Evolutionary conservation across 176 grass and related monocot genomes (phyloP).

Genomic region (Themeda triandra): DNA sequence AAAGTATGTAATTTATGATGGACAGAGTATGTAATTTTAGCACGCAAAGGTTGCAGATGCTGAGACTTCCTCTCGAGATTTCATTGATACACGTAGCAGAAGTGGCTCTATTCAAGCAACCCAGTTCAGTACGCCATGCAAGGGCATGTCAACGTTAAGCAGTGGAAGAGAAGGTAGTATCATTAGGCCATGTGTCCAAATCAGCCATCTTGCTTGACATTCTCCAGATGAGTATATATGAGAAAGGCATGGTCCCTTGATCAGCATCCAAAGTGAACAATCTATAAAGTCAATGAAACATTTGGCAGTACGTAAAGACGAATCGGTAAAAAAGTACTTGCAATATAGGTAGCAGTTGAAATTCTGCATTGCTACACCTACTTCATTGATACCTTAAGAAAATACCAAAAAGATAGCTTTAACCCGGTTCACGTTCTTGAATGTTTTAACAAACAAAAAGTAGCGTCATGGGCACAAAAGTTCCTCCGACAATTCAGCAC

Average conservation of each 20-base stretch:
- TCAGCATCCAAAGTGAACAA: not conserved
- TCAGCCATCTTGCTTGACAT: constrained; percentile 19
- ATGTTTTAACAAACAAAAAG: not conserved
- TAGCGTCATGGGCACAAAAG: not conserved
- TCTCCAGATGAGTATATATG: constrained; percentile 32
- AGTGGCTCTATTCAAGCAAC: constrained; percentile 7
- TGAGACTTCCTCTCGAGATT: not conserved
- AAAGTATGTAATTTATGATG: not conserved
- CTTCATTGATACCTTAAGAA: too few species aligned
- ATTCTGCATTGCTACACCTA: too few species aligned
- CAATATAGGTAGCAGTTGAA: not conserved
- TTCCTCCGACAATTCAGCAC: not conserved
- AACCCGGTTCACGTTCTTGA: too few species aligned
- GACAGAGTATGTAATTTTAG: not conserved
- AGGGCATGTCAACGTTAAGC: not conserved
- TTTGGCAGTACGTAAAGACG: not conserved
- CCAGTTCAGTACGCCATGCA: too few species aligned
- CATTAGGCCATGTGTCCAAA: constrained; percentile 12
- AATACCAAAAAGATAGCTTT: too few species aligned
- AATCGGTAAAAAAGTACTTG: not conserved
- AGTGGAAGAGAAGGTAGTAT: constrained; percentile 7
- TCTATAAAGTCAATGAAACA: not conserved
- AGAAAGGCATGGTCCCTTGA: not conserved
- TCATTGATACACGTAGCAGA: not conserved
- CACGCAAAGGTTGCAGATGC: not conserved